Percentiles rank a stretch among this genome's conserved stretches.
phyloP scores from a whole-genome alignment of 371 early-diverging fungal genomes.

The Smittium culicis region DNA sequence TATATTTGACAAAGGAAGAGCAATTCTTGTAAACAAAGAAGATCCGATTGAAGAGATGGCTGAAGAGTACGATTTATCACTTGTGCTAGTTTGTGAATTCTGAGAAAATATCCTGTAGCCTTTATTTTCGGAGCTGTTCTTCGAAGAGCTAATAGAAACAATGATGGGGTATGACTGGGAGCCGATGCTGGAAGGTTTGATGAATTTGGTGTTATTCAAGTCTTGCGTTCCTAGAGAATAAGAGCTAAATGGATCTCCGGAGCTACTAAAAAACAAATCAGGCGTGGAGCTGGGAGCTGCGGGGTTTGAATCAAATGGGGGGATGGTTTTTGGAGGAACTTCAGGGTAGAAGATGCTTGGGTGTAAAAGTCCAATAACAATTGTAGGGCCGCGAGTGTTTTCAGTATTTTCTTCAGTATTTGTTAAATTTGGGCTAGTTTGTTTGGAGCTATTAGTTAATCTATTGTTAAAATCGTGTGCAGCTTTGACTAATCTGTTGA shows the following conservation, averaged over 20 bases:
- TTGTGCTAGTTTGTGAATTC: background rate
- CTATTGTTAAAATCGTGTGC: conserved; percentile 16
- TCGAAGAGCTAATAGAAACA: background rate
- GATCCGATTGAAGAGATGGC: background rate
- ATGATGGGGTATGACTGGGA: background rate
- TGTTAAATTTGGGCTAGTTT: background rate
- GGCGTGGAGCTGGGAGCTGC: conserved; percentile 22
- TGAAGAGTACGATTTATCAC: background rate
- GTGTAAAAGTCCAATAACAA: conserved; percentile 29
- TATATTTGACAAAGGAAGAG: background rate
- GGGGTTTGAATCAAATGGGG: conserved; percentile 31
- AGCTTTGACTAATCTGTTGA: conserved; percentile 19
- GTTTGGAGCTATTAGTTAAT: background rate
- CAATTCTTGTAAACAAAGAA: conserved; percentile 8
- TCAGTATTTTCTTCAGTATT: background rate
- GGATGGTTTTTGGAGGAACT: conserved; percentile 27
- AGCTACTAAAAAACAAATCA: conserved; percentile 2
- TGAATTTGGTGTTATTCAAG: background rate
- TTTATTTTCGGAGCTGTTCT: background rate
- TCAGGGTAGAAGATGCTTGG: conserved; percentile 30
- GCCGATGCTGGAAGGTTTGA: background rate
- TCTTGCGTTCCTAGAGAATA: background rate
- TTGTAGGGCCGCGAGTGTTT: conserved; percentile 13
- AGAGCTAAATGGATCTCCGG: background rate
- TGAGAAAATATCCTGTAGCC: background rate